phyloP scores from a whole-genome alignment of 805 yeast species.

The Zygoascus flipseniorum region DNA sequence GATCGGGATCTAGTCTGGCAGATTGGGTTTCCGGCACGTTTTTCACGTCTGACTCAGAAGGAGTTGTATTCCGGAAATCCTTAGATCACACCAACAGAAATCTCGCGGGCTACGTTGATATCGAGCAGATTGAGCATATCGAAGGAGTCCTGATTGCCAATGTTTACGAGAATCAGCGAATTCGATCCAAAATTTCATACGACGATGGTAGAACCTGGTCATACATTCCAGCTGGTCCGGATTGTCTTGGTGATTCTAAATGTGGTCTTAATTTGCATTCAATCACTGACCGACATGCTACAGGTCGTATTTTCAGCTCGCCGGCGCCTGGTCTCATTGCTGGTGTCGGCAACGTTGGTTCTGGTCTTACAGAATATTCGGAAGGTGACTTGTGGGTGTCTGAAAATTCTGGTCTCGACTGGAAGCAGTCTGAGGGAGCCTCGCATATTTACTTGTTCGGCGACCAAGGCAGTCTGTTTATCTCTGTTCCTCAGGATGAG shows the following conservation, averaged over 20 bases:
- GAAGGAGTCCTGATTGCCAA: conserved; percentile 59
- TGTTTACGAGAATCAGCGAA: conserved; percentile 15
- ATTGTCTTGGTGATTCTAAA: conserved; percentile 25
- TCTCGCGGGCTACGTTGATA: conserved; percentile 31
- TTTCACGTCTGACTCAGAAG: conserved; percentile 40
- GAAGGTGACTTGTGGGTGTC: conserved; percentile 51
- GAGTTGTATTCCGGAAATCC: conserved; percentile 41
- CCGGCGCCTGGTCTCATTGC: conserved; percentile 38
- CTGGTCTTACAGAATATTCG: conserved; percentile 18
- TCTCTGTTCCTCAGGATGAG: conserved; percentile 40
- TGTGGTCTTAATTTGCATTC: conserved; percentile 34
- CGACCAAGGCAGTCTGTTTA: conserved; percentile 66
- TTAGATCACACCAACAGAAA: conserved; percentile 28
- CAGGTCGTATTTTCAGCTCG: conserved; percentile 26
- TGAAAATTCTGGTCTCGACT: conserved; percentile 67
- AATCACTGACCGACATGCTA: conserved; percentile 28
- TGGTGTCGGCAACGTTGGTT: conserved; percentile 36
- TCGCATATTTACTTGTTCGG: conserved; percentile 56
- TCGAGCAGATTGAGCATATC: conserved; percentile 40
- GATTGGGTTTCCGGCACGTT: conserved; percentile 23
- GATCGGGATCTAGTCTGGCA: conserved; percentile 11
- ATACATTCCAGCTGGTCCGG: conserved; percentile 22
- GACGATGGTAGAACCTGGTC: conserved; percentile 34
- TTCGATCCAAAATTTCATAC: conserved; percentile 30
- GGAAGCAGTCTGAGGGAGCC: conserved; percentile 49